Evolutionary conservation across 2,329 filamentous ascomycete species (phyloP), one percentile per base, ranked within the genome.

Genomic region (Sarocladium kiliense): DNA sequence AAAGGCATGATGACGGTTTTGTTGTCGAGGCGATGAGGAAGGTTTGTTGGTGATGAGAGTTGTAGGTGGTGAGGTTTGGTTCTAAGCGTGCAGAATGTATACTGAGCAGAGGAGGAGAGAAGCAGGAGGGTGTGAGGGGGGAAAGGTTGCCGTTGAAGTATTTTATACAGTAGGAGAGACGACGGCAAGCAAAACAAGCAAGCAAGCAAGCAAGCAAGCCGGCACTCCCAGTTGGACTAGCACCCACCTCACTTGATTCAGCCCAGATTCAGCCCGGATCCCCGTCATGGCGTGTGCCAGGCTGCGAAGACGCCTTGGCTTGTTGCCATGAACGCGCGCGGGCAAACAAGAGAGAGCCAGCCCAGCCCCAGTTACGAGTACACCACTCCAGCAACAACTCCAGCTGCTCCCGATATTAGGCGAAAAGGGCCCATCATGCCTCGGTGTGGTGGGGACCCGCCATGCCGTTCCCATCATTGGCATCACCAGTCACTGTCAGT

Each of bases 1-100:
- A 83, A 80, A 74, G 80, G 68, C 80, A 84, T 84, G 60, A 56
- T 80, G 73, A 58, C 58, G 62, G 59, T 61, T 23, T 21, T 18
- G 44, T 55, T 30, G 27, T 55, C 25, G 19, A 32, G 42, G 32
- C 26, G 45, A 54, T 32, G 21, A 26, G 41, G 36, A 37, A 45
- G 19, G 21, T 32, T 34, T 37, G 37, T 49, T 49, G 53, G 32
- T 58, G 54, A 21, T n/a, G 37, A 25, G 36, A 10, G n/a, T 25
- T 36, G 45, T 23, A 53, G 39, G 30, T 32, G 37, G 19, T 37
- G 27, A 14, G 41, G 2, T 1, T 9, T 53, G 32, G 32, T 39
- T n/a, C n/a, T n/a, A n/a, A n/a, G n/a, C n/a, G n/a, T n/a, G n/a
- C n/a, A n/a, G n/a, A n/a, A 3, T 1, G 27, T 19, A 30, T 37